Evolutionary conservation across 2,329 filamentous ascomycete genomes (phyloP), one percentile per base, ranked within the genome.

Genomic region (Xylaria sp.): DNA sequence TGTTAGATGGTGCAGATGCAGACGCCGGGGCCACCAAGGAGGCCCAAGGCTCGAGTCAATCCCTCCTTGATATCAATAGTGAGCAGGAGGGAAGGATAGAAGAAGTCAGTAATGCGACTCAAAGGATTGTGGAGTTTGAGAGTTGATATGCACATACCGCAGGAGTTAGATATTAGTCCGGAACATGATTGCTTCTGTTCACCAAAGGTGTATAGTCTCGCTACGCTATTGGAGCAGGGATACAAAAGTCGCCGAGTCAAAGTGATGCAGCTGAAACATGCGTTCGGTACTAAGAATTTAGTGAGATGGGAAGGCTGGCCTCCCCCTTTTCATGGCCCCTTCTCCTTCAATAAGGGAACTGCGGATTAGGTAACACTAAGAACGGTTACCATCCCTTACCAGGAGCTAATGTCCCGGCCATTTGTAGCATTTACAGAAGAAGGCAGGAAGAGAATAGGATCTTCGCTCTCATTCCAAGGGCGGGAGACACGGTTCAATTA

Each of bases 1-100:
- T 94, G 15, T 81, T 94, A 15, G 91, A 92, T 73, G 92, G 91
- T 0, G 91, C 90, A 1, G 92, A 95, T 77, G 92, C 90, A 1
- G 88, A 89, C 73, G 90, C 91, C 0, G 87, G 87, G 13, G 87
- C 81, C 20, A 63, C 73, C 10, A 78, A 77, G 69, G 77, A 76
- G 46, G 76, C 78, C 63, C 76, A 78, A 73, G 77, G 77, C 75
- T 70, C 76, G 71, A 72, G 74, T 48, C 73, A 68, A 68, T 74
- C 66, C 62, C 73, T 71, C 69, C 68, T 79, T 69, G 79, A 75
- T 39, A 72, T 71, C 31, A 77, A 78, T 73, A 69, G 52, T 58
- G 70, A 61, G 63, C 74, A 72, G 67, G 73, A 66, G 23, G 74
- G 69, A 54, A 72, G 71, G 34, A 64, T 73, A 37, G 69, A 69